Evolutionary conservation across 108 stramenopile species (phyloP).

Genomic region (Cyclotella kingstonii): DNA sequence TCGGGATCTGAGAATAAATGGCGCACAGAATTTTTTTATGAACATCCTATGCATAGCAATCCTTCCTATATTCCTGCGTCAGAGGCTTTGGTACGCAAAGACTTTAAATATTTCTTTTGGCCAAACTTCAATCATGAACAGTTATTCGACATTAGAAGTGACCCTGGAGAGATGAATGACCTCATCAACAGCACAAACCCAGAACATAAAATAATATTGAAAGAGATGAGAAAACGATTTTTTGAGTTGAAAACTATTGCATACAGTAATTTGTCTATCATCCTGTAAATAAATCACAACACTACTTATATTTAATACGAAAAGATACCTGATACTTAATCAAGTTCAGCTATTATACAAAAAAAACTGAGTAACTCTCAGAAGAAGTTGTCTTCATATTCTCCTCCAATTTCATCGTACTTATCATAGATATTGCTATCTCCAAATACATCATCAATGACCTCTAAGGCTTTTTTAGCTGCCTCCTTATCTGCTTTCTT

Average conservation of each 20-base stretch:
- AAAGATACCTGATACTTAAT: no score
- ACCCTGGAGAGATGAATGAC: slow-evolving; percentile 77
- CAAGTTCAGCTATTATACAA: no score
- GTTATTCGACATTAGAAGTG: slow-evolving; percentile 70
- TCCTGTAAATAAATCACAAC: slow-evolving; percentile 11
- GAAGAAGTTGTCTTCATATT: slow-evolving; percentile 88
- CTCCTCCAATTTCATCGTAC: slow-evolving; percentile 82
- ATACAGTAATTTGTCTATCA: slow-evolving; percentile 30
- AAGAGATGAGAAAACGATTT: slow-evolving; percentile 47
- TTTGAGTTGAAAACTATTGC: slow-evolving; percentile 40
- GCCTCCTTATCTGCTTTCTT: slow-evolving; percentile 84
- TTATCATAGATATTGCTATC: slow-evolving; percentile 82
- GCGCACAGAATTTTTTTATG: slow-evolving; percentile 82
- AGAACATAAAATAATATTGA: slow-evolving; percentile 24
- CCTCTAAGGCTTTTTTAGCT: slow-evolving; percentile 74
- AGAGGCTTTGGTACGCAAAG: slow-evolving; percentile 76
- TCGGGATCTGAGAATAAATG: slow-evolving; percentile 48
- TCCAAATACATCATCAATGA: slow-evolving; percentile 79
- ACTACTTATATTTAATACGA: no score
- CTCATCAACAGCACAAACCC: slow-evolving; percentile 49
- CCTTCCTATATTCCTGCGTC: slow-evolving; percentile 61
- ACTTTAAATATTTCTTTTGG: slow-evolving; percentile 80
- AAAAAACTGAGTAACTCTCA: no score
- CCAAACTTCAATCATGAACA: slow-evolving; percentile 77
- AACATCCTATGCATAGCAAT: slow-evolving; percentile 55